Percentiles rank a stretch among this genome's conserved stretches.
Evolutionary conservation across 2,329 filamentous ascomycete genomes (phyloP).

Genomic region (Gaeumannomyces tritici): DNA sequence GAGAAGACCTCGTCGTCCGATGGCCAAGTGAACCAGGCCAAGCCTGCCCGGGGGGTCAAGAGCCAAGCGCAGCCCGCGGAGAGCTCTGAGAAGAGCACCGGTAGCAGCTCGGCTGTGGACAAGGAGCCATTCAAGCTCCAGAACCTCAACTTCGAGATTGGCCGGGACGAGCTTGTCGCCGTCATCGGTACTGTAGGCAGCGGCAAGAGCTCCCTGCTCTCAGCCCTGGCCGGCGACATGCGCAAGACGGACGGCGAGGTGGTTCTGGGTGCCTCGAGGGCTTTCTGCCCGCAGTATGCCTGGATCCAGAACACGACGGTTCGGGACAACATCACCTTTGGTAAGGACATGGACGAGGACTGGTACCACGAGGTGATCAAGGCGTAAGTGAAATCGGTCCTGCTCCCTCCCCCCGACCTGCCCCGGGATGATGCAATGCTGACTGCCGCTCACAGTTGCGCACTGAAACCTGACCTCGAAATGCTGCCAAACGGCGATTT

Average conservation of each 20-base stretch:
- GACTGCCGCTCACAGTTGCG: slow-evolving; percentile 45
- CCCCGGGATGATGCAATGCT: not conserved
- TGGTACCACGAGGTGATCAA: slow-evolving; percentile 84
- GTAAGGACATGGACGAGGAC: slow-evolving; percentile 60
- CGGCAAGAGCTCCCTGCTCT: slow-evolving; percentile 83
- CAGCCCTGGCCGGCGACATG: slow-evolving; percentile 90
- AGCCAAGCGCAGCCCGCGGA: slow-evolving; percentile 20
- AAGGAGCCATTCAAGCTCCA: slow-evolving; percentile 64
- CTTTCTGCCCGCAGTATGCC: slow-evolving; percentile 92
- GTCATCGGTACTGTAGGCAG: slow-evolving; percentile 86
- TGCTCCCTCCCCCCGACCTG: not conserved
- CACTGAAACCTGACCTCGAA: slow-evolving; percentile 74
- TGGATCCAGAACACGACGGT: slow-evolving; percentile 95
- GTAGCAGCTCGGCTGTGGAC: slow-evolving; percentile 42
- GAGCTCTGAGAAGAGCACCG: slow-evolving; percentile 19
- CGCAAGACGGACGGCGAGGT: slow-evolving; percentile 67
- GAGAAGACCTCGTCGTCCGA: slow-evolving; percentile 51
- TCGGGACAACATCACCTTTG: slow-evolving; percentile 84
- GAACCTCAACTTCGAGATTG: slow-evolving; percentile 56
- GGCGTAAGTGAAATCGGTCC: slow-evolving; percentile 40
- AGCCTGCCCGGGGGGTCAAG: slow-evolving; percentile 30
- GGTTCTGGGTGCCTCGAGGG: slow-evolving; percentile 66
- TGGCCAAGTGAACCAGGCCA: slow-evolving; percentile 36
- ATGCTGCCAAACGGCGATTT: slow-evolving; percentile 85
- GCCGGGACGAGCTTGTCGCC: slow-evolving; percentile 67